Base-by-base conservation (phyloP, 208 protist genomes). In the Acanthamoeba rhysodes region DNA sequence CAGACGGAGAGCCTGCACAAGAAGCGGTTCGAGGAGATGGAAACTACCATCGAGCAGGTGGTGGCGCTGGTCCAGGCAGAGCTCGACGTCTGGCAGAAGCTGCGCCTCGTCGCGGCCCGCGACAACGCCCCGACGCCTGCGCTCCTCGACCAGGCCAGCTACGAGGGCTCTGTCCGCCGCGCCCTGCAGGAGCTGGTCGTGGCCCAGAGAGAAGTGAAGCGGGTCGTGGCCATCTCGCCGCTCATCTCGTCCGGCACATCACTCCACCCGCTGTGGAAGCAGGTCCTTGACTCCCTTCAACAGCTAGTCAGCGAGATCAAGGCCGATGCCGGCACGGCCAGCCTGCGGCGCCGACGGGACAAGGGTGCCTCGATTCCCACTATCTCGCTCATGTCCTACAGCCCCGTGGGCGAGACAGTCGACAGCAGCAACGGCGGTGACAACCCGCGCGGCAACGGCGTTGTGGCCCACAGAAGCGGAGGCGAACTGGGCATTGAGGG, bases 251-350 rank as follows among this genome's bases (percentile, higher is more conserved):
- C 72, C 4, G 18, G 34, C 34, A 80, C 4, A 4, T 80, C 72
- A 37, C 72, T 53, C 18, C 72, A 80, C 37, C 72, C 72, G 72
- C 41, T 80, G 37, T 80, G 72, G 72, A 80, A 50, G 72, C 72
- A 80, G 72, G 37, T 80, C 12, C 37, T 80, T 37, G 37, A 80
- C 22, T 50, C 2, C 41, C 72, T 80, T 16, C n/a, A 80, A 37
- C 72, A 32, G 72, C 72, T 80, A 2, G 72, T 80, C 18, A 37
- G 53, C 72, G 72, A 80, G 37, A 24, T 80, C 72, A 80, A 80
- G 72, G 72, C 72, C 32, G 72, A 80, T 8, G 37, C 72, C 37
- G 72, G 72, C 41, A 80, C 72, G 27, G 72, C 72, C 72, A 80
- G 37, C 37, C 18, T 80, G 27, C 72, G 72, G 37, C 72, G 72